Evolutionary conservation across 108 stramenopile genomes (phyloP).

Genomic region (Skeletonema potamos): DNA sequence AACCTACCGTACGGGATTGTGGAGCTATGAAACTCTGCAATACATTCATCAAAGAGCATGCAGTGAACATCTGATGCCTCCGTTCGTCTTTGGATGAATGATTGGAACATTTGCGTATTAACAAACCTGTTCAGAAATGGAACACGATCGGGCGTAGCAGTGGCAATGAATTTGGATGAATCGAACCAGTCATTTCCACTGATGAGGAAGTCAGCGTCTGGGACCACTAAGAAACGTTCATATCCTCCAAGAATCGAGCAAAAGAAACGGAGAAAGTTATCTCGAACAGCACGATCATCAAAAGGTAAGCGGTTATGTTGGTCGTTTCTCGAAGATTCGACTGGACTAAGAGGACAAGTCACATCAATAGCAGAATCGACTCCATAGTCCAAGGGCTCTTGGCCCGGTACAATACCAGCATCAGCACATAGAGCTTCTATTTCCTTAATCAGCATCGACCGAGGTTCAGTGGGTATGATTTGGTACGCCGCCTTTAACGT

Average conservation of each 20-base stretch:
- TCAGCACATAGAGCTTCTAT: conserved; percentile 80
- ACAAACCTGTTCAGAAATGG: conserved; percentile 62
- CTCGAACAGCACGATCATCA: conserved; percentile 84
- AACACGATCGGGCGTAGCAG: conserved; percentile 55
- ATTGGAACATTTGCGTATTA: conserved; percentile 83
- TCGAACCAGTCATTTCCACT: conserved; percentile 89
- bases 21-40: conserved; percentile 76
- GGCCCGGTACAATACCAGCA: conserved; percentile 80
- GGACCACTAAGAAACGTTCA: conserved; percentile 80
- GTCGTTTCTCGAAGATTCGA: conserved; percentile 36
- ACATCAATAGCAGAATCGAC: conserved; percentile 65
- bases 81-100: conserved; percentile 84
- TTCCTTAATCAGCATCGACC: conserved; percentile 72
- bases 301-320: conserved; percentile 50
- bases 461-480: conserved; percentile 67
- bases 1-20: conserved; percentile 72
- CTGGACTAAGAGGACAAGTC: conserved; percentile 39
- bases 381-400: conserved; percentile 71
- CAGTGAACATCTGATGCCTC: conserved; percentile 88
- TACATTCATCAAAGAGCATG: conserved; percentile 83
- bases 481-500: conserved; percentile 73
- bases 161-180: conserved; percentile 70
- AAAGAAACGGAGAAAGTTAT: conserved; percentile 84
- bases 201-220: conserved; percentile 83
- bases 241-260: conserved; percentile 78